These are phyloP conservation scores for Bothriochloa decipiens DNA, from an alignment of 176 grass and related monocot genomes.

Conservation along the genomic window DNA sequence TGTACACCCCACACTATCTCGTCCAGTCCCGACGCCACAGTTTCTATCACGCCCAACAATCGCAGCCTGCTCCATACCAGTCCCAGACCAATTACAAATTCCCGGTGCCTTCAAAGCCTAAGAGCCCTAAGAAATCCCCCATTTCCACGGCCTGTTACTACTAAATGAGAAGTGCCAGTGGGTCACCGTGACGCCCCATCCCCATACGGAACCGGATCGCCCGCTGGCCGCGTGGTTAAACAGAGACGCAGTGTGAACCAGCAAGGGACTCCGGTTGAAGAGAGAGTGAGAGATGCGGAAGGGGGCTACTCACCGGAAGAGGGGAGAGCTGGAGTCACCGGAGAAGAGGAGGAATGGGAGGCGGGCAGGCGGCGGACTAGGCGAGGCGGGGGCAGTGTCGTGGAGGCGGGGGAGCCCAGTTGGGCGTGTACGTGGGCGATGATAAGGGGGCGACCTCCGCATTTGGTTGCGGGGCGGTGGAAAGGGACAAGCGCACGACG, in stretches of 20 bases:
- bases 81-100: neutral
- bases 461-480: neutral
- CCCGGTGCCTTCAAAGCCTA: too few species aligned
- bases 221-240: too few species aligned
- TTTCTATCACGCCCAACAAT: neutral
- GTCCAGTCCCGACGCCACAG: neutral
- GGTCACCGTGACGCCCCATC: neutral
- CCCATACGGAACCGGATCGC: neutral
- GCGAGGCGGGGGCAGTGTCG: neutral
- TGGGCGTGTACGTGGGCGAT: neutral
- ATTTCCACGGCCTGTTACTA: neutral
- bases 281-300: neutral
- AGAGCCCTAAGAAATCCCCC: neutral
- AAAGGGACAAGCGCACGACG: slow-evolving; percentile 22
- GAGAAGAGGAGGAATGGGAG: neutral
- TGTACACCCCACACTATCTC: neutral
- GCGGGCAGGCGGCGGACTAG: neutral
- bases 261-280: neutral
- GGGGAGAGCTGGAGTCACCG: neutral
- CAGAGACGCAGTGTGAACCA: neutral
- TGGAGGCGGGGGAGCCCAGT: neutral
- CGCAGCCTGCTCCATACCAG: neutral
- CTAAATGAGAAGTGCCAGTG: too few species aligned
- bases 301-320: neutral
- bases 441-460: neutral